Evolutionary conservation across 805 yeast species (phyloP).

Genomic region (Kodamaea fukazawae): DNA sequence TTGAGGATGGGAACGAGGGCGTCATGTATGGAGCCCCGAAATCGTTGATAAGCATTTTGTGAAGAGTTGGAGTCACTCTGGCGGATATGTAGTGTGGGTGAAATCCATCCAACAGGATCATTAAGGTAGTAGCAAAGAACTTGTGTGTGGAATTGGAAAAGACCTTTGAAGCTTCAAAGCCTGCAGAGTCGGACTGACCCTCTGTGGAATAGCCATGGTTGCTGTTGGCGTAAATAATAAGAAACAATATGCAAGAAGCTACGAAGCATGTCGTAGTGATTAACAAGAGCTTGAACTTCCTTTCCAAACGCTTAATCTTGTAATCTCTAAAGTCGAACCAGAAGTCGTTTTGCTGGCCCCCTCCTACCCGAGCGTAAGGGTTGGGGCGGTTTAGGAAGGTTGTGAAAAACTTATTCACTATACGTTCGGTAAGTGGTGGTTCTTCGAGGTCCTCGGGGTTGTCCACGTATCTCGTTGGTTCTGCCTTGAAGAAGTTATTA

Average conservation of each 20-base stretch:
- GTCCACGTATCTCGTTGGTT: no score
- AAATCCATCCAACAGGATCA: slow-evolving; percentile 83
- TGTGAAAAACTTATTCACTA: no score
- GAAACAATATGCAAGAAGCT: no score
- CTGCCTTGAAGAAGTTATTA: no score
- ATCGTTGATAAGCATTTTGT: slow-evolving; percentile 49
- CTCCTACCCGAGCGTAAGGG: not conserved
- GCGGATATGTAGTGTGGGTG: slow-evolving; percentile 82
- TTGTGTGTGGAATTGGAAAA: slow-evolving; percentile 62
- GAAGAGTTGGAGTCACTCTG: slow-evolving; percentile 67
- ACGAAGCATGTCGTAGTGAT: no score
- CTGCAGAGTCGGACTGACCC: not conserved
- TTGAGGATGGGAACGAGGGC: slow-evolving; percentile 85
- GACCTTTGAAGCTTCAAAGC: slow-evolving; percentile 1
- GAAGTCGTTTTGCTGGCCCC: not conserved
- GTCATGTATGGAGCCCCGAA: slow-evolving; percentile 78
- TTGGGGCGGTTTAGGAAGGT: no score
- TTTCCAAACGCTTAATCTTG: slow-evolving; percentile 23
- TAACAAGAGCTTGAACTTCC: slow-evolving; percentile 15
- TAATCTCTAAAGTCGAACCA: slow-evolving; percentile 22
- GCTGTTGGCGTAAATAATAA: no score
- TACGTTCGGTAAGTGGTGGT: no score
- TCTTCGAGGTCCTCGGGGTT: no score
- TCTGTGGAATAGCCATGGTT: not conserved
- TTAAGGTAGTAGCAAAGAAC: slow-evolving; percentile 75